Evolutionary conservation across 768 basidiomycete species (phyloP), one percentile per base, ranked within the genome.

Genomic region (Dacryopinax spathularia): DNA sequence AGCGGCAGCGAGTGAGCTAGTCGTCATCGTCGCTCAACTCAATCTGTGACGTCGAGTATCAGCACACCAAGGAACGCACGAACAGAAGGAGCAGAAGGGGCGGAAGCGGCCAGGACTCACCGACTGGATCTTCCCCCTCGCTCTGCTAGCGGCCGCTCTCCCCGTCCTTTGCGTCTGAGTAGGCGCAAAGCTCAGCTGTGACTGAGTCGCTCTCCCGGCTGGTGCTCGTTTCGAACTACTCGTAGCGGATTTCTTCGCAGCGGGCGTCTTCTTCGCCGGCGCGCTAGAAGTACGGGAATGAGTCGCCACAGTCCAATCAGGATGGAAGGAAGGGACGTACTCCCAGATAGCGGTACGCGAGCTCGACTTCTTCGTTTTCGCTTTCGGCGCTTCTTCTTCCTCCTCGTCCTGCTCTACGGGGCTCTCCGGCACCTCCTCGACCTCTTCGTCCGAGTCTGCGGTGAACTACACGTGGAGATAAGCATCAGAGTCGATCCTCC

Each of bases 111-210:
- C n/a, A n/a, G n/a, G n/a, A 33, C 37, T 33, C 27, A 35, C 34
- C 12, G 72, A 71, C 2, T 82, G 80, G 73, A 87, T 81, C 73
- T 76, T 88, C 41, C 81, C 80, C 68, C 78, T 82, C 10, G 89
- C 86, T 68, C 77, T 84, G 18, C 83, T 78, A 6, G 89, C 88
- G 15, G 89, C 88, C 0, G 86, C 80, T 61, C 88, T 74, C 1
- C 84, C 82, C 16, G 84, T 80, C 34, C 68, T 72, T 7, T 84
- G 76, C 6, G 81, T 68, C 27, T 70, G 80, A 33, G 79, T 77
- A 10, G 87, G 84, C 0, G 84, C 81, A 66, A 89, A 89, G 34
- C 74, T 81, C 62, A 89, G 72, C 41, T 83, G 85, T 1, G 78
- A 65, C 71, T 87, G 86, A 63, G 79, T 82, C 7, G 63, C 62